phyloP scores from a whole-genome alignment of 371 early-diverging fungal species.

The Basidiobolus meristosporus region DNA sequence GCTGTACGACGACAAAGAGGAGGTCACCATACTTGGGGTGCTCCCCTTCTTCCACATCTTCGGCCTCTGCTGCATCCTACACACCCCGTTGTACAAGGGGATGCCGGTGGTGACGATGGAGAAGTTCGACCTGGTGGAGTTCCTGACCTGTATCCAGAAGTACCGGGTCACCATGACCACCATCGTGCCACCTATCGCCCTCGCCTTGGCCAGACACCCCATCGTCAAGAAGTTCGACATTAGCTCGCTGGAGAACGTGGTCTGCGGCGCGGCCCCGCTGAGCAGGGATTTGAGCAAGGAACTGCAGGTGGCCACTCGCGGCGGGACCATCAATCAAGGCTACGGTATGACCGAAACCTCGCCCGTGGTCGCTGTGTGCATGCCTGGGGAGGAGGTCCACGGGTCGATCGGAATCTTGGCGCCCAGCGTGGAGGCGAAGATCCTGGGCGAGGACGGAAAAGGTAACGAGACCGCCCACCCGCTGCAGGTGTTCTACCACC shows the following conservation, averaged over 20 bases:
- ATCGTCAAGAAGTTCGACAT: conserved; percentile 40
- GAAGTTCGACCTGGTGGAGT: conserved; percentile 26
- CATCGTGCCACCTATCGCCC: conserved; percentile 65
- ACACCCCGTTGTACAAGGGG: conserved; percentile 19
- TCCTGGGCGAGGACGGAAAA: no score
- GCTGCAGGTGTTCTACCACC: no score
- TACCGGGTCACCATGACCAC: conserved; percentile 46
- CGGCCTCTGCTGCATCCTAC: conserved; percentile 21
- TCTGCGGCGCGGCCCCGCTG: conserved; percentile 69
- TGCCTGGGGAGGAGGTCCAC: no score
- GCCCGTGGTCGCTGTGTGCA: conserved; percentile 10
- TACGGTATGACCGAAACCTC: conserved; percentile 57
- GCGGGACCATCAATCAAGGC: conserved; percentile 37
- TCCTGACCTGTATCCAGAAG: conserved; percentile 32
- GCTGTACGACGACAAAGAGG: conserved; percentile 11
- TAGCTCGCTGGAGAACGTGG: conserved; percentile 23
- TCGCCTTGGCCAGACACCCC: conserved; percentile 36
- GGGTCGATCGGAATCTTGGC: no score
- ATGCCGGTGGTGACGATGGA: no score
- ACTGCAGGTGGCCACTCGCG: conserved; percentile 25
- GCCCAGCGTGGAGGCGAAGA: conserved; percentile 17
- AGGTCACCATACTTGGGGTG: conserved; percentile 36
- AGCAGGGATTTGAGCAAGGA: conserved; percentile 25
- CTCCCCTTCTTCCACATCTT: conserved; percentile 73
- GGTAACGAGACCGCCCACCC: no score